These are phyloP conservation scores for Hyaloperonospora brassicae DNA, from an alignment of 352 stramenopile genomes.

Conservation along the genomic window DNA sequence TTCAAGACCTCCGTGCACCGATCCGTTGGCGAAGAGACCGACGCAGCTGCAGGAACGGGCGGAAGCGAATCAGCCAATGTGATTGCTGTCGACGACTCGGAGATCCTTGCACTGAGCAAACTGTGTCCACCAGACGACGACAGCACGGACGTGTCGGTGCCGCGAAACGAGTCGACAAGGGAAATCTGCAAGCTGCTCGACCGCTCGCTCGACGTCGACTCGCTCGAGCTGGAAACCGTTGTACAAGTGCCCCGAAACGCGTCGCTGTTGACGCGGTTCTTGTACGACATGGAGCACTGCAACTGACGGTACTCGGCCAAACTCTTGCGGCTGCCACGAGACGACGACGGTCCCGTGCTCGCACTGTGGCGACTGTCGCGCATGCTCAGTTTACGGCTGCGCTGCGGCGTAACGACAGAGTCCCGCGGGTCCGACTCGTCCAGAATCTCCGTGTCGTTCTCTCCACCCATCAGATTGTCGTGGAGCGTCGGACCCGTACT, in stretches of 20 bases:
- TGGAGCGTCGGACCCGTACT: slow-evolving; percentile 34
- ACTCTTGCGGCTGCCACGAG: slow-evolving; percentile 28
- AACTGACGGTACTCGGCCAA: slow-evolving; percentile 72
- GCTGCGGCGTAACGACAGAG: slow-evolving; percentile 17
- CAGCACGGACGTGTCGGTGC: slow-evolving; percentile 20
- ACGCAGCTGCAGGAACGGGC: neutral
- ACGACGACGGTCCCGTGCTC: slow-evolving; percentile 6
- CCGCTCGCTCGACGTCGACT: slow-evolving; percentile 21
- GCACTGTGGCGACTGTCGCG: slow-evolving; percentile 29
- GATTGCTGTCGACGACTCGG: slow-evolving; percentile 24
- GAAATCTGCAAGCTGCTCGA: slow-evolving; percentile 28
- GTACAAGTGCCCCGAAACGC: slow-evolving; percentile 17
- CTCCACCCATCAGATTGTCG: slow-evolving; percentile 32
- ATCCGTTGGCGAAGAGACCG: neutral
- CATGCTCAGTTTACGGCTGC: slow-evolving; percentile 15
- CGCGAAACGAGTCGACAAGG: slow-evolving; percentile 23
- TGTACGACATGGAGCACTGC: slow-evolving; percentile 82
- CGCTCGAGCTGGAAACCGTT: slow-evolving; percentile 17
- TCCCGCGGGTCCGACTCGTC: slow-evolving; percentile 25
- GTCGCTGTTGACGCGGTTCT: slow-evolving; percentile 53
- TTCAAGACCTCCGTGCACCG: slow-evolving; percentile 11
- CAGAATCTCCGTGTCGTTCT: slow-evolving; percentile 34
- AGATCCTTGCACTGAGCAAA: slow-evolving; percentile 25
- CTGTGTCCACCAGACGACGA: slow-evolving; percentile 21
- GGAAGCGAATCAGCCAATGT: slow-evolving; percentile 2